Evolutionary conservation across 495 filamentous ascomycete genomes (phyloP).

Genomic region (Clohesyomyces aquaticus): DNA sequence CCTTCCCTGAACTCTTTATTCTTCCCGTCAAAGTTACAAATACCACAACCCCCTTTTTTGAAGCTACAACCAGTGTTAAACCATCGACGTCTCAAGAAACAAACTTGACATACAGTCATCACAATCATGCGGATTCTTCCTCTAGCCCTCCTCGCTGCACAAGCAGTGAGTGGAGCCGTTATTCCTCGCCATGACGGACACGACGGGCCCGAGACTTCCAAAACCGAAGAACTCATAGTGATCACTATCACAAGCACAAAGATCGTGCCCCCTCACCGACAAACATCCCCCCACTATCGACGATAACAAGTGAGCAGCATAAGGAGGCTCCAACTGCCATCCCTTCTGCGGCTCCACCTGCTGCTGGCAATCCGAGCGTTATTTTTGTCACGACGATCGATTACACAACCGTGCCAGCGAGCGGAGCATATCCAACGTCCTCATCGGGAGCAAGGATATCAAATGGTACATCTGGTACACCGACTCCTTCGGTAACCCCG

Average conservation of each 20-base stretch:
- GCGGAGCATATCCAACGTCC: background rate
- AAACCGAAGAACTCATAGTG: background rate
- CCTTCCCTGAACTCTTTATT: background rate
- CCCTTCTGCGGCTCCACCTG: background rate
- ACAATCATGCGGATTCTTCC: slow-evolving; percentile 5
- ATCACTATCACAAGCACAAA: background rate
- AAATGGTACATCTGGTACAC: background rate
- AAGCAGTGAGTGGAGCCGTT: slow-evolving; percentile 1
- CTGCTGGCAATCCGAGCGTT: background rate
- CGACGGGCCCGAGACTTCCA: background rate
- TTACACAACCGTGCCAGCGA: slow-evolving; percentile 3
- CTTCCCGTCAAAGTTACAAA: background rate
- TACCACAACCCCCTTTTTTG: too few species aligned
- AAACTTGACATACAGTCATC: background rate
- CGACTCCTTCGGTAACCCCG: background rate
- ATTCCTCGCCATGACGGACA: slow-evolving; percentile 10
- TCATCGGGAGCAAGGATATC: background rate
- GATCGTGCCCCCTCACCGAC: background rate
- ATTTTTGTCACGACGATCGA: slow-evolving; percentile 12
- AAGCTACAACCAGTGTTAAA: too few species aligned
- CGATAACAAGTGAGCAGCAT: background rate
- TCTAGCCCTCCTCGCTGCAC: slow-evolving; percentile 10
- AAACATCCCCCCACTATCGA: too few species aligned
- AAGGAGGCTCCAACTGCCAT: background rate
- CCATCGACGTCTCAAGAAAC: background rate